phyloP scores from a whole-genome alignment of 768 basidiomycete genomes.

The Mycena polygramma region DNA sequence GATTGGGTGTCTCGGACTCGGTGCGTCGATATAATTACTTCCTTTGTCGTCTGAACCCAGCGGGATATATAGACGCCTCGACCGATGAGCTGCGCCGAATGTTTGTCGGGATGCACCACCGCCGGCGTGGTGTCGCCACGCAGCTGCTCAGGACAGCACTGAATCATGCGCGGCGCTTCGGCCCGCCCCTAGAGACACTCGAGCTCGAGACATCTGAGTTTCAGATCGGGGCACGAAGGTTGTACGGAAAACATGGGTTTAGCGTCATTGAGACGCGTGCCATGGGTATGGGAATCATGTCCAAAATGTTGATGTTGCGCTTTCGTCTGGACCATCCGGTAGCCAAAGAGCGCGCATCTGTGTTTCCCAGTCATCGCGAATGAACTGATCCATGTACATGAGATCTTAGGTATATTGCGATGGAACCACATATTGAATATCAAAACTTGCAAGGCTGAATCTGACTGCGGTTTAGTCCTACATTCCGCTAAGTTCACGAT shows the following conservation, averaged over 20 bases:
- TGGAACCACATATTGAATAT: no score
- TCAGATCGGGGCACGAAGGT: not conserved
- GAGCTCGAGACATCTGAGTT: slow-evolving; percentile 15
- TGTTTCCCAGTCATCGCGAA: no score
- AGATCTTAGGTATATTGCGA: no score
- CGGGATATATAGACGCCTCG: slow-evolving; percentile 1
- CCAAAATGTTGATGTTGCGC: not conserved
- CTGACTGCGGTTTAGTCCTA: no score
- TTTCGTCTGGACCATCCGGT: not conserved
- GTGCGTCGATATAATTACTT: slow-evolving; percentile 19
- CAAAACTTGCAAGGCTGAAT: no score
- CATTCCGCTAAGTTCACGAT: no score
- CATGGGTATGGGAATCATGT: not conserved
- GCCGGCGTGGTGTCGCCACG: slow-evolving; percentile 40
- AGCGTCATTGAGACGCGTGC: not conserved
- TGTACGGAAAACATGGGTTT: slow-evolving; percentile 21
- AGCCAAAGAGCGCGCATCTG: no score
- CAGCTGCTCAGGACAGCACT: slow-evolving; percentile 35
- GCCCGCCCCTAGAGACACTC: not conserved
- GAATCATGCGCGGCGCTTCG: slow-evolving; percentile 29
- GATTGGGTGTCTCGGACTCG: slow-evolving; percentile 39
- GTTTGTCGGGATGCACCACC: slow-evolving; percentile 41
- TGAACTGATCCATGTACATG: no score
- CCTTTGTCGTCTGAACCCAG: not conserved
- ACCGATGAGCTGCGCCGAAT: slow-evolving; percentile 44